phyloP scores from a whole-genome alignment of 2,329 filamentous ascomycete genomes.

The Aureobasidium pullulans region DNA sequence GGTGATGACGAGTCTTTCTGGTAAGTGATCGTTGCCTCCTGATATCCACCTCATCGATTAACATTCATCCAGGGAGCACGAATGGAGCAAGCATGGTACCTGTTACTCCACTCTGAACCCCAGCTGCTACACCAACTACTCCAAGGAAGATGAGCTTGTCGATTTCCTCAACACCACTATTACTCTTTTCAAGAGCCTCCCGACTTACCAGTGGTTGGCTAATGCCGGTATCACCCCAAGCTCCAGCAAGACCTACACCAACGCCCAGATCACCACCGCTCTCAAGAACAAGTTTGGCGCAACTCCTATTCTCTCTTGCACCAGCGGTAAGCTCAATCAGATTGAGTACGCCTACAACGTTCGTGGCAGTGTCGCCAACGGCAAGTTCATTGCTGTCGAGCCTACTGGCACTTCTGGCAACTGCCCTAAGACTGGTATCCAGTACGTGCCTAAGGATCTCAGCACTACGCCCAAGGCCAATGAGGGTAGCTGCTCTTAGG shows the following conservation, averaged over 20 bases:
- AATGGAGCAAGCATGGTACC: slow-evolving; percentile 24
- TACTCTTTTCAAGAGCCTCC: slow-evolving; percentile 19
- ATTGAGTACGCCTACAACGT: slow-evolving; percentile 56
- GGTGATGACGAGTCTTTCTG: slow-evolving; percentile 20
- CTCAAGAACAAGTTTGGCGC: slow-evolving; percentile 42
- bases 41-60: background rate
- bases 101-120: slow-evolving; percentile 22
- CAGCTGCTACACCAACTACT: slow-evolving; percentile 20
- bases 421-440: slow-evolving; percentile 51
- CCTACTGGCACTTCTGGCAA: slow-evolving; percentile 51
- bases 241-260: slow-evolving; percentile 48
- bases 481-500: slow-evolving; percentile 10
- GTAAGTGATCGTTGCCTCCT: background rate
- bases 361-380: slow-evolving; percentile 48
- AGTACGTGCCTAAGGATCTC: slow-evolving; percentile 51
- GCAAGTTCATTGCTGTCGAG: slow-evolving; percentile 49
- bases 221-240: slow-evolving; percentile 53
- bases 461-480: slow-evolving; percentile 7
- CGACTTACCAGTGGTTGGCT: slow-evolving; percentile 34
- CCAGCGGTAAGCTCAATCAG: slow-evolving; percentile 39
- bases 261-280: slow-evolving; percentile 49
- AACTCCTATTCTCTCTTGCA: slow-evolving; percentile 54
- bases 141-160: slow-evolving; percentile 19
- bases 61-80: slow-evolving; percentile 14
- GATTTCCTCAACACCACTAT: slow-evolving; percentile 21